Evolutionary conservation across 805 yeast species (phyloP).

Genomic region (Kodamaea neixiangensis): DNA sequence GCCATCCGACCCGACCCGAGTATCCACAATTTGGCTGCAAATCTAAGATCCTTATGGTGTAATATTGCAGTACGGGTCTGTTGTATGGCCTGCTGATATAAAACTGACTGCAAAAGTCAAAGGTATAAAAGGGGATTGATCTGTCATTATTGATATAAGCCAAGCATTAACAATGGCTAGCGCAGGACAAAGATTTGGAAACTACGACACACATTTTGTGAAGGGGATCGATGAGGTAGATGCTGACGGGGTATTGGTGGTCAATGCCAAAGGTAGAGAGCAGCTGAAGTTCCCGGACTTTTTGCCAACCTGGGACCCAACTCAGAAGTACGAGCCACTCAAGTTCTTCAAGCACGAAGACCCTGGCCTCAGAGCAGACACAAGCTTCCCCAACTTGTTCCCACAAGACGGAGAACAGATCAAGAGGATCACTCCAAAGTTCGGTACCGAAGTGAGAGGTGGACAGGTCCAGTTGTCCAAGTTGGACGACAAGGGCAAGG

Average conservation of each 20-base stretch:
- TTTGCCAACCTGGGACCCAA: conserved; percentile 71
- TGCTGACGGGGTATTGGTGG: conserved; percentile 49
- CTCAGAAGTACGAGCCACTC: conserved; percentile 50
- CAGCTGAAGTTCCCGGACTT: conserved; percentile 51
- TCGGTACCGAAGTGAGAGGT: conserved; percentile 66
- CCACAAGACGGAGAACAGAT: conserved; percentile 33
- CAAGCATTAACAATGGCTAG: not conserved
- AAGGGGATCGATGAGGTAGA: conserved; percentile 52
- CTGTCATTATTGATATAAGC: not conserved
- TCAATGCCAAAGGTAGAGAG: conserved; percentile 40
- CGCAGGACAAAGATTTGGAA: conserved; percentile 26
- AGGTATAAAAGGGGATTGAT: conserved; percentile 3
- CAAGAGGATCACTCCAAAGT: conserved; percentile 60
- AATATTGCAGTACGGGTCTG: not conserved
- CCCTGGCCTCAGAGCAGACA: conserved; percentile 69
- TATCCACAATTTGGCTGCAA: conserved; percentile 3
- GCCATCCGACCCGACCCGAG: conserved; percentile 9
- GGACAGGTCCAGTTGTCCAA: conserved; percentile 51
- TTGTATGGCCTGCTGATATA: no score
- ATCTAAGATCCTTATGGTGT: no score
- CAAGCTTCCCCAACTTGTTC: conserved; percentile 52
- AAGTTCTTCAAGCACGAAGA: conserved; percentile 59
- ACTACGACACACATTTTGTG: conserved; percentile 50
- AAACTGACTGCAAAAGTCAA: not conserved
- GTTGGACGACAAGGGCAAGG: conserved; percentile 55